Evolutionary conservation across 78 protist genomes (phyloP), one percentile per base, ranked within the genome.

Genomic region (Protostelium mycophagum): DNA sequence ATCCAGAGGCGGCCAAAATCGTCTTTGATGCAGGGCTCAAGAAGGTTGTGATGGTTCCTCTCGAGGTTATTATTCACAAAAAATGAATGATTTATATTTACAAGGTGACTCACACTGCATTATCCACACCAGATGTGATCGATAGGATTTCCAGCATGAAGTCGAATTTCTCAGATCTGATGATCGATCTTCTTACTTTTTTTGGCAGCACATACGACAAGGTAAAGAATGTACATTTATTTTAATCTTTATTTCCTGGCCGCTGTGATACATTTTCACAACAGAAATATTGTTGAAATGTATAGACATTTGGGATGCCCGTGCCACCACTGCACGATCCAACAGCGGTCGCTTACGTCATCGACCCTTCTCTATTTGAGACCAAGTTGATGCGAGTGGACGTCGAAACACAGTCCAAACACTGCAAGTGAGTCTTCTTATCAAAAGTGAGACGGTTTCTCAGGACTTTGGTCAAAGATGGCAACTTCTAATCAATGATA

Each of bases 241-340:
- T 35, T 89, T 87, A 31, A 1, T 25, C 31, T 84, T 10, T 36
- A 83, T 28, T 28, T 83, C 29, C 86, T 85, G 88, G n/a, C 86
- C 28, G 28, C 85, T n/a, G n/a, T n/a, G n/a, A n/a, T n/a, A n/a
- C n/a, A n/a, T n/a, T n/a, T n/a, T n/a, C n/a, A n/a, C n/a, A n/a
- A n/a, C n/a, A n/a, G n/a, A n/a, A n/a, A n/a, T n/a, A n/a, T n/a
- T n/a, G n/a, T n/a, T n/a, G 37, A 38, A 16, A 87, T 16, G 37
- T 5, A 85, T 85, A 85, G 36, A 16, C 16, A 16, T 36, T 36
- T 16, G 86, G 36, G 5, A 35, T 85, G 37, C 36, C 84, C 34
- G 35, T 51, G 35, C 97, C 98, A 37, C 98, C 98, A 38, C 37
- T 96, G 37, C 98, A 97, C 38, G 98, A 97, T 86, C 98, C 98